Evolutionary conservation across 163 green algal species (phyloP), one percentile per base, ranked within the genome.

Genomic region (Chlamydomonas reinhardtii): DNA sequence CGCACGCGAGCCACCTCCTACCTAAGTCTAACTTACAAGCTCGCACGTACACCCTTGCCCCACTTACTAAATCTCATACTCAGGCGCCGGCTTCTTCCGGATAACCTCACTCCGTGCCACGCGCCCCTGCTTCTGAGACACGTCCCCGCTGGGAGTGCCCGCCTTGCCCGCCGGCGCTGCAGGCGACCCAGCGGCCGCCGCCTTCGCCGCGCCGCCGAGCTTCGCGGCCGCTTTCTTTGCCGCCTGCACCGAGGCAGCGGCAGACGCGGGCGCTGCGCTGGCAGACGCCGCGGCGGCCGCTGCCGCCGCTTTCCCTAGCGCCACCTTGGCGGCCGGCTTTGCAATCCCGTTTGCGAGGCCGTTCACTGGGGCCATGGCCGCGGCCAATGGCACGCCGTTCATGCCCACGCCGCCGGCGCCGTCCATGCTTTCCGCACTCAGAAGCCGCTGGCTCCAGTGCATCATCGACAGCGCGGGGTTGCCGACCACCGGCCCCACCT

Each of bases 401-500:
- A 24, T 35, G 64, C 64, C 64, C 29, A 24, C 64, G 5, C 64
- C 2, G 64, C n/a, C 31, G n/a, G n/a, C n/a, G 66, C 68, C 32
- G 34, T 22, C 29, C 24, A 6, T 37, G 34, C 35, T 32, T 1
- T 74, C 69, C 17, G 34, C 34, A 16, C 9, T 22, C 72, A 87
- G 70, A 37, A 87, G 43, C 39, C 82, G 61, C 12, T 48, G 37
- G 59, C 82, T 87, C 82, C 82, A 86, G 72, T 91, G 87, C 4
- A 73, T 37, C 87, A 91, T 91, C 6, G 87, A 88, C 34, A 86
- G 70, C 29, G 87, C 87, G 5, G 87, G 87, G 69, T 86, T 88
- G 61, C 87, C 87, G 34, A 73, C 19, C 20, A 91, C 87, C 37
- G 82, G 65, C 72, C 96, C 97, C 24, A 99, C 92, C 24, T 94